Base-by-base conservation (phyloP, 2,329 filamentous ascomycete species). In the Camillea tinctor region DNA sequence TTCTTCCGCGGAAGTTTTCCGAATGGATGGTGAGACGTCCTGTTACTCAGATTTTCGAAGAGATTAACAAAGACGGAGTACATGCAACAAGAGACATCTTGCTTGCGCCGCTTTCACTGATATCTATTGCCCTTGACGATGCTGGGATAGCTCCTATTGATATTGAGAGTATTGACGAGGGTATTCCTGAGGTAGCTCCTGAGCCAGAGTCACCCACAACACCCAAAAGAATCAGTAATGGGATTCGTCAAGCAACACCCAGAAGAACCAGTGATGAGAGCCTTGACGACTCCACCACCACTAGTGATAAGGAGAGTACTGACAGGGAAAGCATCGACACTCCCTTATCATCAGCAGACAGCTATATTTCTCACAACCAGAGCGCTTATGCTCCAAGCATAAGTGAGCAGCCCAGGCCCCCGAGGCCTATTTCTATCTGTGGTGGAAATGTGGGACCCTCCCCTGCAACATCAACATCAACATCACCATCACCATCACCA, bases 1-100 rank as follows among this genome's bases (percentile, higher is more conserved):
- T 54, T 0, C 71, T 78, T 1, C 68, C 74, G 0, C 56, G 63
- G 5, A 67, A 59, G 1, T 64, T 79, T 1, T 63, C 72, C 0
- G 58, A 69, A 9, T 77, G 74, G 74, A 67, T 79, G 50, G 76
- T 78, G 74, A 70, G 26, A 13, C 8, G 59, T 52, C 61, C 62
- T 17, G 26, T 9, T 7, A 65, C 66, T 3, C 58, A 64, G 26
- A 59, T 57, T 17, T 30, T 2, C 0, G 56, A 51, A 2, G n/a
- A 1, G 2, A 17, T 57, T 3, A 56, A 52, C n/a, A 54, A 57
- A 1, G 58, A 60, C 2, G 66, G 61, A 17, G 44, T 62, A 0
- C 21, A 21, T 1, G 65, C 63, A 20, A 63, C 59, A 54, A 62
- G 55, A 19, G 58, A 61, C 13, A 54, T 62, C 8, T 50, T 64